Evolutionary conservation across 257 asterid genomes (phyloP).

Genomic region (Scutellaria minor): DNA sequence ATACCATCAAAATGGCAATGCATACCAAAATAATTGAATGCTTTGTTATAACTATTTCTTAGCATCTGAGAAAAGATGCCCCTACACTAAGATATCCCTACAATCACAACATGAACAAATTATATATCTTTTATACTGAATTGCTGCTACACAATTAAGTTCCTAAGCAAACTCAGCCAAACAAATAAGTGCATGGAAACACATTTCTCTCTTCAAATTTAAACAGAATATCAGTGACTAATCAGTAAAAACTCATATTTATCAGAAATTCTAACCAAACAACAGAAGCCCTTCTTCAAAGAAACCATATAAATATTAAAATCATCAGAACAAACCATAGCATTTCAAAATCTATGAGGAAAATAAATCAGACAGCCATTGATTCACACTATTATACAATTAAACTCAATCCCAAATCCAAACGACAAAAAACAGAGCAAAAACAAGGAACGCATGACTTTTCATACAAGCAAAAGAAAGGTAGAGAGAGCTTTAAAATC

Average conservation of each 20-base stretch:
- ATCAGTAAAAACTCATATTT: not conserved
- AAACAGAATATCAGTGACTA: conserved; percentile 15
- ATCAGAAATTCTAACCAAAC: conserved; percentile 17
- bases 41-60: conserved; percentile 7
- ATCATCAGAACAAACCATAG: not conserved
- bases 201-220: conserved; percentile 16
- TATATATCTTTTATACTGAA: not conserved
- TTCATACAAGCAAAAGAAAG: conserved; percentile 33
- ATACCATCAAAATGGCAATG: conserved; percentile 28
- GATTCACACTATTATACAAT: conserved; percentile 18
- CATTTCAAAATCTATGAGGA: conserved; percentile 19
- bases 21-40: too few species aligned
- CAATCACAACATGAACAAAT: conserved; percentile 10
- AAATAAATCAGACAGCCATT: not conserved
- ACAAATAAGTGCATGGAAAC: conserved; percentile 20
- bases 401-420: conserved; percentile 35
- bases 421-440: conserved; percentile 13
- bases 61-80: not conserved
- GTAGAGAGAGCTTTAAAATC: not conserved
- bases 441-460: conserved; percentile 39
- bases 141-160: not conserved
- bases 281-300: conserved; percentile 25
- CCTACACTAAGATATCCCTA: conserved; percentile 15
- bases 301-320: not conserved
- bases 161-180: conserved; percentile 24